A percentile compares a stretch with the other conserved stretches of the same genome.
phyloP scores from a whole-genome alignment of 805 yeast species.

The Lachancea mirantina region DNA sequence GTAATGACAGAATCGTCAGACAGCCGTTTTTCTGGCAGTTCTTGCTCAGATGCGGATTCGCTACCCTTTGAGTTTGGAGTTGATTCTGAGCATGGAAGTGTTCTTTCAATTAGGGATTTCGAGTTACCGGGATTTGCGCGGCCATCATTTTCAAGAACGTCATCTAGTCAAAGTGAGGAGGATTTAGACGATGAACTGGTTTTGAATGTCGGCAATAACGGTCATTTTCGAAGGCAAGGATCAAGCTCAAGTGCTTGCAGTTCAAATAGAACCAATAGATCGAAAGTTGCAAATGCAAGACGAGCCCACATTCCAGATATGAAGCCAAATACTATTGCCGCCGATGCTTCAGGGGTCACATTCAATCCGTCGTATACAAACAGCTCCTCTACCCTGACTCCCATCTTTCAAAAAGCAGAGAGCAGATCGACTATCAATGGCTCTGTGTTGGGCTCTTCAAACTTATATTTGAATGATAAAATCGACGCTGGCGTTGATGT shows the following conservation, averaged over 20 bases:
- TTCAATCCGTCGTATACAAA: too few species aligned
- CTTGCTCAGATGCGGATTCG: conserved; percentile 18
- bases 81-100: conserved; percentile 24
- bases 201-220: conserved; percentile 16
- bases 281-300: too few species aligned
- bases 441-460: too few species aligned
- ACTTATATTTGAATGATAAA: conserved; percentile 2
- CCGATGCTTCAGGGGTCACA: too few species aligned
- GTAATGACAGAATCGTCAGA: conserved; percentile 1
- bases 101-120: conserved; percentile 20
- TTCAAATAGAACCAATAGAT: conserved; percentile 9
- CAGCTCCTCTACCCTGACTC: too few species aligned
- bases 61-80: conserved; percentile 29
- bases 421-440: too few species aligned
- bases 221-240: conserved; percentile 16
- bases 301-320: too few species aligned
- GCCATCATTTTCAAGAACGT: conserved; percentile 1
- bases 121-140: conserved; percentile 3
- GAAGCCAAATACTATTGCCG: too few species aligned
- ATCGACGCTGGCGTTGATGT: conserved; percentile 7
- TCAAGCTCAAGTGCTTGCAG: conserved; percentile 9
- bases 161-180: conserved; percentile 1
- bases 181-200: conserved; percentile 15
- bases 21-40: conserved; percentile 4
- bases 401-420: too few species aligned